phyloP scores from a whole-genome alignment of 768 basidiomycete species.

The Boletus pseudopeckii region DNA sequence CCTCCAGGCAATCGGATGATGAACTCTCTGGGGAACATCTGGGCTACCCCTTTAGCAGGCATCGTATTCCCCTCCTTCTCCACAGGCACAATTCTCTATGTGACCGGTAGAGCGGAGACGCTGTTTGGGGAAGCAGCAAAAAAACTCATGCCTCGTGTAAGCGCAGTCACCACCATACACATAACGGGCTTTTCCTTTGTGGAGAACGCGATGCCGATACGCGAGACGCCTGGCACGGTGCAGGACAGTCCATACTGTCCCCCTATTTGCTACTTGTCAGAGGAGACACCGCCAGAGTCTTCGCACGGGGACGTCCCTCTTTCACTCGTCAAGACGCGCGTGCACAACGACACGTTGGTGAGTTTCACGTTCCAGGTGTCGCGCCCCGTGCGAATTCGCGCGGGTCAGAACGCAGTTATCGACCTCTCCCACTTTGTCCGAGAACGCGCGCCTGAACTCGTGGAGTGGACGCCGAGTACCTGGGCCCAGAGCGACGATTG shows the following conservation, averaged over 20 bases:
- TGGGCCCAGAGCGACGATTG: conserved; percentile 56
- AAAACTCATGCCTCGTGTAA: conserved; percentile 46
- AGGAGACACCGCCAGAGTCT: conserved; percentile 35
- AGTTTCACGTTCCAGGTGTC: conserved; percentile 52
- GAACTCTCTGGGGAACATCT: conserved; percentile 63
- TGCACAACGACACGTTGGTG: conserved; percentile 38
- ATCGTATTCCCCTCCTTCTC: conserved; percentile 55
- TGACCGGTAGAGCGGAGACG: conserved; percentile 54
- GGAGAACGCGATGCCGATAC: conserved; percentile 50
- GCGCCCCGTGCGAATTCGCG: conserved; percentile 15
- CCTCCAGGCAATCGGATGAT: conserved; percentile 55
- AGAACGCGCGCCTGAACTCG: conserved; percentile 44
- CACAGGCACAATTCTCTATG: conserved; percentile 54
- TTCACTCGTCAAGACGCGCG: conserved; percentile 13
- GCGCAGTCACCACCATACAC: conserved; percentile 45
- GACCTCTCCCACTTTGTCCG: conserved; percentile 53
- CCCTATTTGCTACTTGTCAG: conserved; percentile 49
- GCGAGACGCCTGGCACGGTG: conserved; percentile 35
- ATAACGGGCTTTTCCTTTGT: conserved; percentile 54
- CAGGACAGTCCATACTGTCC: conserved; percentile 55
- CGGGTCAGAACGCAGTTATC: conserved; percentile 54
- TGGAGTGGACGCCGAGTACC: conserved; percentile 41
- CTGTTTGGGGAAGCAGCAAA: conserved; percentile 47
- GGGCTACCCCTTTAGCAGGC: conserved; percentile 52
- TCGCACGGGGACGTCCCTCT: conserved; percentile 34